A percentile compares a stretch with the other conserved stretches of the same genome.
These are phyloP conservation scores for Trichosporon inkin DNA, from an alignment of 1,284 basidiomycete species.

Conservation along the genomic window DNA sequence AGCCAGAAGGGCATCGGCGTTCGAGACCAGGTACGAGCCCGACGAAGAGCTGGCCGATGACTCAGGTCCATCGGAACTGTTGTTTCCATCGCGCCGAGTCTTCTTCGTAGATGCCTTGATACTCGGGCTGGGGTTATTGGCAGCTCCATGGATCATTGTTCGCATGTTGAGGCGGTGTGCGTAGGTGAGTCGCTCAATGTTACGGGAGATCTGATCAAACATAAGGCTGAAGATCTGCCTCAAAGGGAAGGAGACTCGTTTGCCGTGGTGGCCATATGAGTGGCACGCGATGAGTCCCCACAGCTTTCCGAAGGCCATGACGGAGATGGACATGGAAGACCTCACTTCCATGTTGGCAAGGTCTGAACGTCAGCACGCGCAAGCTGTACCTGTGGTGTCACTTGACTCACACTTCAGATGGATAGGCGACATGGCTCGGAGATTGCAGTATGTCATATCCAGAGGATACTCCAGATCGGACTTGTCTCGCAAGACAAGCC, in stretches of 20 bases:
- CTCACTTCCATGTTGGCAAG: conserved; percentile 75
- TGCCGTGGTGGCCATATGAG: conserved; percentile 70
- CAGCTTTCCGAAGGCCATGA: conserved; percentile 74
- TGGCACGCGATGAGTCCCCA: conserved; percentile 85
- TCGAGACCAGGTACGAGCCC: conserved; percentile 74
- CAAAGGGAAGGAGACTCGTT: conserved; percentile 79
- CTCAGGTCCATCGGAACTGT: background rate
- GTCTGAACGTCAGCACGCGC: conserved; percentile 52
- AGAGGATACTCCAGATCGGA: conserved; percentile 69
- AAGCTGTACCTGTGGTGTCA: background rate
- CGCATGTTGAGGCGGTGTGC: conserved; percentile 71
- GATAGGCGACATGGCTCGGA: conserved; percentile 85
- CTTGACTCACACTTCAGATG: conserved; percentile 67
- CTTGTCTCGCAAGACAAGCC: conserved; percentile 65
- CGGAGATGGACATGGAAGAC: conserved; percentile 81
- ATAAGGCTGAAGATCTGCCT: conserved; percentile 75
- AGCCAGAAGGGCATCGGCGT: conserved; percentile 74
- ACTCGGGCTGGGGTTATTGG: background rate
- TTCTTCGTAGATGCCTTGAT: background rate
- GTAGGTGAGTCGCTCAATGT: conserved; percentile 77
- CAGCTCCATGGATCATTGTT: conserved; percentile 55
- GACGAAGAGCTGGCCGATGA: background rate
- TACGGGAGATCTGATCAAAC: conserved; percentile 76
- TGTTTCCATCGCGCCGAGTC: background rate
- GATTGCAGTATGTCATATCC: conserved; percentile 83